These are phyloP conservation scores for Colletotrichum costaricense DNA, from an alignment of 2,329 filamentous ascomycete genomes.

Conservation along the genomic window DNA sequence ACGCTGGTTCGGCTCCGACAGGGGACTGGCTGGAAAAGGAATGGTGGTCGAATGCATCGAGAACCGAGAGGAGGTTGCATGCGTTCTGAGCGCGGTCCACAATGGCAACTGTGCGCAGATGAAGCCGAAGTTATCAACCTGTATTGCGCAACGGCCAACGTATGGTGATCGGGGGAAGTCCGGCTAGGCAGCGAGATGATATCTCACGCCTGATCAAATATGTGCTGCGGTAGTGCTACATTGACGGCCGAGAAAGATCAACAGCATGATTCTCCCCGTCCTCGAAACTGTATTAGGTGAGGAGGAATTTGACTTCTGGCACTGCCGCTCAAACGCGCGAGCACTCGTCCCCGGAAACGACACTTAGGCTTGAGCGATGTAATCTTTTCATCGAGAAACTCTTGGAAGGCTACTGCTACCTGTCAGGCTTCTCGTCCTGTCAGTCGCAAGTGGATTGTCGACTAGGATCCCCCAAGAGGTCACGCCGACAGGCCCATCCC, in stretches of 20 bases:
- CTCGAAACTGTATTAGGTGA: neutral
- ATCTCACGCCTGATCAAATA: neutral
- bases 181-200: neutral
- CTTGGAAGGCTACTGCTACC: neutral
- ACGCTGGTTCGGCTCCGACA: neutral
- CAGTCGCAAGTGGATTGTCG: neutral
- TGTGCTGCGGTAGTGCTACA: neutral
- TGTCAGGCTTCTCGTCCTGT: neutral
- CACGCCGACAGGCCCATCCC: neutral
- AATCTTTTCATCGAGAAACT: neutral
- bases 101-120: slow-evolving; percentile 13
- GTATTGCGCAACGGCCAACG: neutral
- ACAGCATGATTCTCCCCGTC: neutral
- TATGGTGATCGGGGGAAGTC: neutral
- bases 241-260: neutral
- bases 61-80: slow-evolving; percentile 5
- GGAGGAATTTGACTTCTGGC: neutral
- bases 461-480: neutral
- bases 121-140: neutral
- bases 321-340: neutral
- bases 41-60: slow-evolving; percentile 19
- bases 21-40: slow-evolving; percentile 12
- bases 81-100: slow-evolving; percentile 7
- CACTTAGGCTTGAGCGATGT: neutral
- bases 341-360: neutral